Base-by-base conservation (phyloP, 2,329 filamentous ascomycete species). In the Elsinoe ampelina region DNA sequence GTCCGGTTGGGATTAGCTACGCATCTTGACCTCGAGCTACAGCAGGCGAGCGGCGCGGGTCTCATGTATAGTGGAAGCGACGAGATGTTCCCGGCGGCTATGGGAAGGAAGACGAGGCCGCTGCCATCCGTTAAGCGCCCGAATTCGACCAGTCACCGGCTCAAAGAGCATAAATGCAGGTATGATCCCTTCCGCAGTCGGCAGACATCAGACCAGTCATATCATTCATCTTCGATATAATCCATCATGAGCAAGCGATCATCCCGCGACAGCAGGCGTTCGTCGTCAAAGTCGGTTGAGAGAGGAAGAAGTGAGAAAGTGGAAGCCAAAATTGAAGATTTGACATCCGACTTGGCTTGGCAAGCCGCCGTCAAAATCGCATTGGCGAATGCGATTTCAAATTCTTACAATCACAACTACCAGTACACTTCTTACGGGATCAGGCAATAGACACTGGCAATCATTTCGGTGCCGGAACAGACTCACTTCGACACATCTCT, bases 51-150 rank as follows among this genome's bases (percentile, higher is more conserved):
- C 48, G 48, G 48, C 48, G 48, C 48, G 48, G 48, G 48, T 52
- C 48, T 52, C 48, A 38, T 38, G 48, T 52, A 52, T 26, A 52
- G 26, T 10, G 38, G 1, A 15, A 15, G 5, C 38, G 38, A n/a
- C 11, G 15, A 17, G 32, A 20, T 22, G n/a, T 15, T 34, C 26
- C 32, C 34, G n/a, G 48, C 48, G 48, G 48, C 48, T 39, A 19
- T 39, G 32, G 11, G 8, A 26, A 4, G 32, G 34, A 26, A 39
- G n/a, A 15, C 20, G 19, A 26, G 19, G 48, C 48, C 48, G 48
- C 48, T 52, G 48, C 48, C 48, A 52, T 39, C 34, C 48, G 13
- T 52, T 52, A 22, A 39, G 48, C 48, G 48, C 48, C 48, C 48
- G 30, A n/a, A 15, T 26, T 52, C 15, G 48, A 26, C 48, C 48